phyloP scores from a whole-genome alignment of 2,329 filamentous ascomycete genomes.

The Fusarium sp. region DNA sequence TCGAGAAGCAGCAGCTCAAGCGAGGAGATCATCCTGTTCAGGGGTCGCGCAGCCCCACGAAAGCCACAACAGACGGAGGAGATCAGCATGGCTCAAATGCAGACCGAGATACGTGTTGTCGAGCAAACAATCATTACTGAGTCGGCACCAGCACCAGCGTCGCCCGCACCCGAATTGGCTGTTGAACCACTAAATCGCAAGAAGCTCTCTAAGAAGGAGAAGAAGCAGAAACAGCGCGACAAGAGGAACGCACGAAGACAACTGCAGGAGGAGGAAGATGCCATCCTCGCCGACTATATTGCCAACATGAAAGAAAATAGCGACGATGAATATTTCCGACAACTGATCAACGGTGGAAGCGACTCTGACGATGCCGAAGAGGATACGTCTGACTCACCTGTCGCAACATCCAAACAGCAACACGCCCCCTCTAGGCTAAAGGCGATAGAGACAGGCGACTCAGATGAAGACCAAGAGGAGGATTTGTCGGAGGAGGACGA shows the following conservation, averaged over 20 bases:
- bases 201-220: slow-evolving; percentile 14
- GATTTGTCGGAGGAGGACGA: neutral
- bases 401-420: slow-evolving; percentile 51
- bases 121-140: slow-evolving; percentile 34
- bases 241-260: slow-evolving; percentile 29
- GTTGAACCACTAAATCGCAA: neutral
- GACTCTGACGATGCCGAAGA: slow-evolving; percentile 13
- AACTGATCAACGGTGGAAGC: slow-evolving; percentile 20
- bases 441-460: slow-evolving; percentile 42
- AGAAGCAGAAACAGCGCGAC: slow-evolving; percentile 32
- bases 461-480: slow-evolving; percentile 12
- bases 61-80: slow-evolving; percentile 27
- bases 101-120: slow-evolving; percentile 47
- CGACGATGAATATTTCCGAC: slow-evolving; percentile 53
- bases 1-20: slow-evolving; percentile 58
- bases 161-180: neutral
- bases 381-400: slow-evolving; percentile 56
- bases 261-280: slow-evolving; percentile 57
- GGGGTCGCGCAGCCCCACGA: slow-evolving; percentile 56
- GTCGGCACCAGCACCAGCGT: slow-evolving; percentile 2
- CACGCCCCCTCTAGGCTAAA: slow-evolving; percentile 58
- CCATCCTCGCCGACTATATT: slow-evolving; percentile 73
- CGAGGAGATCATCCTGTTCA: slow-evolving; percentile 73
- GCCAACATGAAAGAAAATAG: slow-evolving; percentile 66
- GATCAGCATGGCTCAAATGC: slow-evolving; percentile 44